Evolutionary conservation across 1,284 basidiomycete species (phyloP), one percentile per base, ranked within the genome.

Genomic region (Malassezia nana): DNA sequence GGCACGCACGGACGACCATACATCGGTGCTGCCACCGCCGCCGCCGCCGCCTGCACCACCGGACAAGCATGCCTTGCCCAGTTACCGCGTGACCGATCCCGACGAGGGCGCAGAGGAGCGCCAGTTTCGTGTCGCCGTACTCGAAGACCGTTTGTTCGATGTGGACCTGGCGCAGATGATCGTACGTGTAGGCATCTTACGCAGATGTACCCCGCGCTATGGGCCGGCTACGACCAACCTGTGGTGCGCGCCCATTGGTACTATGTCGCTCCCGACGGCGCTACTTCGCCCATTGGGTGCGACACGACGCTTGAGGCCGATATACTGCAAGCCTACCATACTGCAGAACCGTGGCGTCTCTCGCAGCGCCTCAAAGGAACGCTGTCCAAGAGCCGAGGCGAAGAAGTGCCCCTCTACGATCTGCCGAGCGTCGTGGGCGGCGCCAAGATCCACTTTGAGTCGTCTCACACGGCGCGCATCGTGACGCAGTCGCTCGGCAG

Each of bases 211-310:
- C 75, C 76, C 2, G 72, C 68, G 41, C 75, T 76, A 45, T 76
- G 74, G 74, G 66, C 67, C 45, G 74, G 74, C 12, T 63, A 63
- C 3, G 59, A 66, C 24, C 69, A 76, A 39, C 61, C 64, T 22
- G 66, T 76, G 12, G 62, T 73, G 3, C 63, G 67, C 1, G 67
- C 68, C 0, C 72, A 67, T 2, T 76, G 75, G 75, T 76, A 76
- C 64, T 77, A 76, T 57, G 66, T 69, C 2, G 58, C 65, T 2
- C 55, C 62, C 15, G 63, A 60, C 55, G 69, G 55, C 29, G 57
- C 60, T 20, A 60, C 62, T 35, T 60, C 53, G 12, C 67, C 62
- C n/a, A 72, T 73, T 46, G 65, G 58, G n/a, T 66, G 58, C 42
- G 60, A 67, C 32, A 58, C 69, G 46, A 57, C 61, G 0, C 63